These are phyloP conservation scores for Spatholobus suberectus DNA, from an alignment of 306 rosid genomes.

Conservation along the genomic window DNA sequence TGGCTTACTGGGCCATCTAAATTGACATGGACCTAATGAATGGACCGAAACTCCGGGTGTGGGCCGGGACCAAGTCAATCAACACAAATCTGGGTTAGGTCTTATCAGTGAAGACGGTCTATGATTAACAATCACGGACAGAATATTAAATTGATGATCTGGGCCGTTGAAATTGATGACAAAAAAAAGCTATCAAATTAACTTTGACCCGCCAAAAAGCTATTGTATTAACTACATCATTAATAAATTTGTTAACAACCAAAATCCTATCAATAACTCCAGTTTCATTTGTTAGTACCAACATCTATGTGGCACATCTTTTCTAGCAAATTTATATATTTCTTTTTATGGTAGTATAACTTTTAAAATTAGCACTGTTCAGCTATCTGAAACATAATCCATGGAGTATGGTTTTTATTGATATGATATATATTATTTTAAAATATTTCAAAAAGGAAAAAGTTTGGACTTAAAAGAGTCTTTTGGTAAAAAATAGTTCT, in stretches of 20 bases:
- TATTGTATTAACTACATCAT: not conserved
- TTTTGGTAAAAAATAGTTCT: not conserved
- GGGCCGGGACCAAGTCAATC: not conserved
- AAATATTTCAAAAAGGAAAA: not conserved
- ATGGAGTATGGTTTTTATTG: no score
- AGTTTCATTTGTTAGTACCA: not conserved
- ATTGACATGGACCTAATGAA: not conserved
- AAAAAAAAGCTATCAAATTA: not conserved
- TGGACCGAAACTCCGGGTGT: not conserved
- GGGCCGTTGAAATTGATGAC: no score
- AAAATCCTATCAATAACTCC: not conserved
- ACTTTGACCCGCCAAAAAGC: not conserved
- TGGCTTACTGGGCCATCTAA: not conserved
- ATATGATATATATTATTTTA: not conserved
- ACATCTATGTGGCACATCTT: not conserved
- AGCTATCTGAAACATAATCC: not conserved
- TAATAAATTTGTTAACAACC: no score
- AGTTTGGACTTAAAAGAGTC: not conserved
- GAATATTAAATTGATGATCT: not conserved
- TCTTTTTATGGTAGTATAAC: not conserved
- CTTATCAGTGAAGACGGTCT: no score
- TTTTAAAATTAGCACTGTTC: not conserved
- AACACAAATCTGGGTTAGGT: not conserved
- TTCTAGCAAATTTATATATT: not conserved
- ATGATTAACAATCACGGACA: slow-evolving; percentile 32